These are phyloP conservation scores for Wickerhamiella musiphila DNA, from an alignment of 805 yeast species.

Conservation along the genomic window DNA sequence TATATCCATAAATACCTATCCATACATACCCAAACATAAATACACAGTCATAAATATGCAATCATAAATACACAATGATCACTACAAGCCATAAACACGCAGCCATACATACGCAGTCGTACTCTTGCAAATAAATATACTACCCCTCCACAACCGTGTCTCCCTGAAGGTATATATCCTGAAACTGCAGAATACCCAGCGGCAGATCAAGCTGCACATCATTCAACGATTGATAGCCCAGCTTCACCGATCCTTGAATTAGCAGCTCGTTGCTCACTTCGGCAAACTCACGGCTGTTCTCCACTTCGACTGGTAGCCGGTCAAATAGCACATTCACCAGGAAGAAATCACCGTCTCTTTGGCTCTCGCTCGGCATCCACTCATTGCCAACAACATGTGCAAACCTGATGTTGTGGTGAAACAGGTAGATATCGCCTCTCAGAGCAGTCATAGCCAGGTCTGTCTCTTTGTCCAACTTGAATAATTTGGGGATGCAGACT, in stretches of 20 bases:
- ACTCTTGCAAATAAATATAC: neutral
- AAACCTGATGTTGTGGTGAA: slow-evolving; percentile 26
- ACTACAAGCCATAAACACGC: too few relatives aligned
- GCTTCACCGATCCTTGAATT: slow-evolving; percentile 24
- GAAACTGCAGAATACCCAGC: slow-evolving; percentile 20
- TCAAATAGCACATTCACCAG: slow-evolving; percentile 25
- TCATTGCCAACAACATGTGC: slow-evolving; percentile 27
- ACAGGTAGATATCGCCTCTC: slow-evolving; percentile 28
- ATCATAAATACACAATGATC: too few relatives aligned
- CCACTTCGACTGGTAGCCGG: slow-evolving; percentile 28
- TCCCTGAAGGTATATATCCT: slow-evolving; percentile 13
- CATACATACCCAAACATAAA: too few relatives aligned
- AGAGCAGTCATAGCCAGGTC: slow-evolving; percentile 22
- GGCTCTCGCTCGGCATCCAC: slow-evolving; percentile 29
- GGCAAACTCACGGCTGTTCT: slow-evolving; percentile 26
- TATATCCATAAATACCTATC: too few relatives aligned
- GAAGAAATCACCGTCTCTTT: slow-evolving; percentile 16
- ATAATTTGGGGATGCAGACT: slow-evolving; percentile 14
- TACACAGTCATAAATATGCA: too few relatives aligned
- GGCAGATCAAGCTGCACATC: slow-evolving; percentile 22
- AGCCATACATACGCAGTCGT: neutral
- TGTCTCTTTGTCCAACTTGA: slow-evolving; percentile 13
- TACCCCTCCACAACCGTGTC: slow-evolving; percentile 8
- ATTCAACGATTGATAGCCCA: slow-evolving; percentile 24
- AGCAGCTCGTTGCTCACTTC: slow-evolving; percentile 29